Evolutionary conservation across 495 filamentous ascomycete species (phyloP).

Genomic region (Lichina pygmaea): DNA sequence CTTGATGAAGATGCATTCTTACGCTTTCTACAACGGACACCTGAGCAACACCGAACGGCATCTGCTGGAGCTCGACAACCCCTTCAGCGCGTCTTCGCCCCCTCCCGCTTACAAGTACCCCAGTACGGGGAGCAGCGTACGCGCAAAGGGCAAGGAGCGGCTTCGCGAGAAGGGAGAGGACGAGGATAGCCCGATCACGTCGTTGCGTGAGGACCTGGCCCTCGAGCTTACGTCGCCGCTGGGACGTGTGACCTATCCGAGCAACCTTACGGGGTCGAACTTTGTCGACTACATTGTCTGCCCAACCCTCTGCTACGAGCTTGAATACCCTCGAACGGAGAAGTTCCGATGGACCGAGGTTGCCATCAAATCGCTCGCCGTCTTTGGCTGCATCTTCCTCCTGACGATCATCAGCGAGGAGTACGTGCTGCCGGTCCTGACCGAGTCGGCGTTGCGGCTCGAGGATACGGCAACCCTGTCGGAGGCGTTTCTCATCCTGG

Average conservation of each 20-base stretch:
- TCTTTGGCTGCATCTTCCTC: constrained; percentile 92
- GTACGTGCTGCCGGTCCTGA: constrained; percentile 76
- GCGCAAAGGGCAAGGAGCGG: constrained; percentile 15
- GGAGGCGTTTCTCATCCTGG: constrained; percentile 53
- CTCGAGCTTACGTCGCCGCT: constrained; percentile 73
- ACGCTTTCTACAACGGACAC: constrained; percentile 93
- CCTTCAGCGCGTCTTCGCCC: constrained; percentile 31
- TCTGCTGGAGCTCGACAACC: constrained; percentile 52
- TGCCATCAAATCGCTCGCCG: constrained; percentile 59
- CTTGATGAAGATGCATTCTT: constrained; percentile 98
- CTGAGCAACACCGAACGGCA: constrained; percentile 63
- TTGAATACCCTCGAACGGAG: constrained; percentile 73
- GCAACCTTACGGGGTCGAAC: constrained; percentile 60
- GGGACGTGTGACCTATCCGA: constrained; percentile 69
- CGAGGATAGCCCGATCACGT: constrained; percentile 14
- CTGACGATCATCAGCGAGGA: constrained; percentile 79
- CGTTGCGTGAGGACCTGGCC: constrained; percentile 66
- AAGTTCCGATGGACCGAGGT: constrained; percentile 57
- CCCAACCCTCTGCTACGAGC: constrained; percentile 88
- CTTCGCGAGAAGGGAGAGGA: constrained; percentile 11
- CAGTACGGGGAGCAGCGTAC: constrained; percentile 20
- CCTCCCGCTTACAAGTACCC: constrained; percentile 54
- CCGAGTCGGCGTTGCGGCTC: constrained; percentile 43
- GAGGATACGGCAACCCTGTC: constrained; percentile 24
- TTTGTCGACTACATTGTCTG: constrained; percentile 75